Conservation (phyloP, 1,139 yeast genomes). For the Saccharomyces hybrid region DNA sequence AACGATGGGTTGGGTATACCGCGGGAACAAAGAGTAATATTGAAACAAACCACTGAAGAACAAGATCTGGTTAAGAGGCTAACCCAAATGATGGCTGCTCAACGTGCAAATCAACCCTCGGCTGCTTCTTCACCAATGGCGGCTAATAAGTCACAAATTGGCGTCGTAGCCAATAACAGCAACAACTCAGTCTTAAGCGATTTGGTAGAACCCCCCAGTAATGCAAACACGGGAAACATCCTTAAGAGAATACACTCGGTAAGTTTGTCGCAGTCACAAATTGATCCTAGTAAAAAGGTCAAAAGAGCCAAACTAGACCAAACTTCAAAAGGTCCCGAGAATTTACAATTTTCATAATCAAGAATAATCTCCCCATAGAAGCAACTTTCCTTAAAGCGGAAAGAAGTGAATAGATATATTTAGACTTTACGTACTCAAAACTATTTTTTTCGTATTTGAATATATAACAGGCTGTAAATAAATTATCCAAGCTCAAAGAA, state of each 20-base stretch:
- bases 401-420: not conserved
- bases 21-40: constrained; percentile 12
- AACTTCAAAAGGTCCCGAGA: constrained; percentile 16
- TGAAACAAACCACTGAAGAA: constrained; percentile 24
- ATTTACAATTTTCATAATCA: constrained; percentile 14
- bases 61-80: constrained; percentile 17
- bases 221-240: constrained; percentile 2
- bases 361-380: not conserved
- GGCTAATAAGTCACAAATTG: not conserved
- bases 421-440: not conserved
- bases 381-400: not conserved
- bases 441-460: too few relatives aligned
- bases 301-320: constrained; percentile 30
- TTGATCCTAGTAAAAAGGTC: constrained; percentile 22
- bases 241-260: constrained; percentile 23
- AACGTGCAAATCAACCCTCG: constrained; percentile 9
- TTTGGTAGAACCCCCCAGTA: not conserved
- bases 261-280: constrained; percentile 22
- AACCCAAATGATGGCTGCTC: constrained; percentile 20
- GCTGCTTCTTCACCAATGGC: not conserved
- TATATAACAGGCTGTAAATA: too few relatives aligned
- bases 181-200: not conserved
- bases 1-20: constrained; percentile 31
- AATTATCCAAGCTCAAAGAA: too few relatives aligned
- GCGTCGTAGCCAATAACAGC: not conserved